Base-by-base conservation (phyloP, 1,139 yeast genomes). In the Debaryomyces robertsiae region DNA sequence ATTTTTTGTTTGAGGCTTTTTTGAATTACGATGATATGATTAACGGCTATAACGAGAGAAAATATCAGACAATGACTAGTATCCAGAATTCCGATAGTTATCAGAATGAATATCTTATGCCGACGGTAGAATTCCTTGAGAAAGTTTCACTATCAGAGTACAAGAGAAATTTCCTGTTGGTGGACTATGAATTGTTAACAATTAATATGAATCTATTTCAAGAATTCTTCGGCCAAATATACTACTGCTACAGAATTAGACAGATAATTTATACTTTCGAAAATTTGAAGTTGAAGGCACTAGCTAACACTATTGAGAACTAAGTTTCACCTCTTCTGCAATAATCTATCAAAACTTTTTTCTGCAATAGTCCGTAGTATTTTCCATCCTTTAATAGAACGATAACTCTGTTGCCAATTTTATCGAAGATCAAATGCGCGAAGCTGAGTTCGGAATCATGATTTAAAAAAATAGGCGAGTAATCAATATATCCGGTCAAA, bases 341-440 rank as follows among this genome's bases (percentile, higher is more conserved):
- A 47, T 58, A 75, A 44, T 79, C 82, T 41, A 79, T 73, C 49
- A 78, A 73, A 35, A 69, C 69, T 57, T 80, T 80, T 52, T 79
- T 78, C 53, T 80, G 83, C 47, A 80, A 59, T 3, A 79, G 66
- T 1, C 84, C 84, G 45, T 69, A 67, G 53, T 71, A 79, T 43
- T 61, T 58, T 9, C 83, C 84, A 28, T 74, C 64, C 39, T 68
- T 67, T n/a, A 73, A 54, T 24, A 79, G 68, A 17, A 79, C 77
- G 25, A 80, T 67, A 11, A 73, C 77, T 39, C 84, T 57, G 33
- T 71, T 74, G 1, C 85, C 85, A 30, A 80, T 60, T 47, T 76
- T 74, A 36, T 78, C 76, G 53, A 80, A 80, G 19, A 80, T 64
- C 55, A 74, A 63, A 48, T 79, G 77, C 3, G 81, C 82, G 43